A percentile compares a stretch with the other conserved stretches of the same genome.
Conservation (phyloP, 306 rosid genomes). For the Prunus campanulata region DNA sequence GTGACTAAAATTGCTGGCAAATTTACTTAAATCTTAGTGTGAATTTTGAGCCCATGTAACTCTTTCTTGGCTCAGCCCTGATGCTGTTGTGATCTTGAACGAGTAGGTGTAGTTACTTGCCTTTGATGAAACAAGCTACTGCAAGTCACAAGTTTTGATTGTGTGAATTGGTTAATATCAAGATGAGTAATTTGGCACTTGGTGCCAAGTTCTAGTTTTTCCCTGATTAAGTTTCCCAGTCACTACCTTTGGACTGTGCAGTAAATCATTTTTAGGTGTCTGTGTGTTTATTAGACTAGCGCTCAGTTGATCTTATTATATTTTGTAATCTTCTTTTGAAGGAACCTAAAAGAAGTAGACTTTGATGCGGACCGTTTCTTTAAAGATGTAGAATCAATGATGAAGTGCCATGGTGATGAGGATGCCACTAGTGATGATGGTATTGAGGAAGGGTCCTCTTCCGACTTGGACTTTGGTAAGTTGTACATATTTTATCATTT, state of each 20-base stretch:
- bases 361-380: slow-evolving; percentile 68
- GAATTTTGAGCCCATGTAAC: background rate
- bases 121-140: background rate
- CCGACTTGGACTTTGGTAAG: slow-evolving; percentile 83
- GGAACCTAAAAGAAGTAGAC: slow-evolving; percentile 75
- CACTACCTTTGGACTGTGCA: background rate
- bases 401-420: slow-evolving; percentile 50
- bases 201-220: background rate
- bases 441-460: slow-evolving; percentile 64
- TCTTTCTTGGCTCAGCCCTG: background rate
- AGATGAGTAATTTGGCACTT: background rate
- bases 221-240: background rate
- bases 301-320: slow-evolving; percentile 15
- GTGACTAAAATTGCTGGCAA: background rate
- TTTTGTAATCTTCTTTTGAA: slow-evolving; percentile 36
- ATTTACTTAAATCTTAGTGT: background rate
- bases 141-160: background rate
- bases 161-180: background rate
- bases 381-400: slow-evolving; percentile 72
- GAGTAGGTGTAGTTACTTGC: background rate
- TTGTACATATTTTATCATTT: background rate
- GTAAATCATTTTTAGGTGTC: background rate
- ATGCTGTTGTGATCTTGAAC: background rate
- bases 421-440: slow-evolving; percentile 40
- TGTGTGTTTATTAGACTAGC: slow-evolving; percentile 3